These are phyloP conservation scores for Solanum sitiens DNA, from an alignment of 257 asterid genomes.

Conservation along the genomic window DNA sequence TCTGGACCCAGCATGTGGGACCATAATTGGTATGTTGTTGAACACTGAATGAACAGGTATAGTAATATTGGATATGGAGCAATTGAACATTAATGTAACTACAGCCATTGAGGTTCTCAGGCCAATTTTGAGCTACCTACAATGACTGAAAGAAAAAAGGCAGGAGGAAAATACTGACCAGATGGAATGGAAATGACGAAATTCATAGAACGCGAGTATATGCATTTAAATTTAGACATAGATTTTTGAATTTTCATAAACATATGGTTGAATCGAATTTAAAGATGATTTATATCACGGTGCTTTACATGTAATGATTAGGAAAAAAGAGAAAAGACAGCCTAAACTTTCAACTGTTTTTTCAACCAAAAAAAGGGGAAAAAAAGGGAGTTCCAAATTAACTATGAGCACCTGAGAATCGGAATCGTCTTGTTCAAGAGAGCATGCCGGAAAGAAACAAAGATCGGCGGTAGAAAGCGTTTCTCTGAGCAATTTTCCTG, in stretches of 20 bases:
- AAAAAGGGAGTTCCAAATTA: background rate
- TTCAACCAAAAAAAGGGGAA: background rate
- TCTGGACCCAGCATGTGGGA: background rate
- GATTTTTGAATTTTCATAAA: background rate
- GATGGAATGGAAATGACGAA: background rate
- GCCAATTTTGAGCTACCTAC: background rate
- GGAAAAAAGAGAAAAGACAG: background rate
- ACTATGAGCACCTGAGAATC: background rate
- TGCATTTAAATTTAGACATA: background rate
- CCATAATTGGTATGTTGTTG: background rate
- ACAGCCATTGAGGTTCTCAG: background rate
- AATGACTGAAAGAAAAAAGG: background rate
- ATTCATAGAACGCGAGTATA: background rate
- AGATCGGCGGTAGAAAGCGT: background rate
- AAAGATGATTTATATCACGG: background rate
- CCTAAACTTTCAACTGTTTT: background rate
- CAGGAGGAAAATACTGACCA: background rate
- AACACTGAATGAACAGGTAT: background rate
- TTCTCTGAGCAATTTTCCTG: constrained; percentile 18
- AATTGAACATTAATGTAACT: background rate
- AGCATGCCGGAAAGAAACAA: background rate
- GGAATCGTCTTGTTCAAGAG: background rate
- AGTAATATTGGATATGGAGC: background rate
- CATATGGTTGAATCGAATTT: no score
- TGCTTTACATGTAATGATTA: background rate